Base-by-base conservation (phyloP, 208 protist genomes). In the Endotrypanum monterogeii region DNA sequence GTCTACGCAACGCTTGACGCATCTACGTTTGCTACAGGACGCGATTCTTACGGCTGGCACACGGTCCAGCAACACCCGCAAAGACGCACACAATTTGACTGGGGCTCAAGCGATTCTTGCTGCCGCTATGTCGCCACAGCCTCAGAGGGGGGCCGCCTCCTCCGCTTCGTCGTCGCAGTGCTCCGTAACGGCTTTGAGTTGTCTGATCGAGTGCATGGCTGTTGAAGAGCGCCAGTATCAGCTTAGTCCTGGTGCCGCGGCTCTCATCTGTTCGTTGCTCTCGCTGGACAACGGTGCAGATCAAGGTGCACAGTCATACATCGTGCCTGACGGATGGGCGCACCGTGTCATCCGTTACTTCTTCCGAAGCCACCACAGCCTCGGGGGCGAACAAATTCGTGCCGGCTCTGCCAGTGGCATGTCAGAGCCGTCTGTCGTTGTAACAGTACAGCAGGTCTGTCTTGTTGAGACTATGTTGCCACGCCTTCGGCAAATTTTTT, bases 141-240 rank as follows among this genome's bases (percentile, higher is more conserved):
- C 54, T 54, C 54, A 61, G 48, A 58, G 28, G 30, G 50, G 51
- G 23, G 20, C 46, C n/a, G 11, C 32, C 68, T 56, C 52, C 11
- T 39, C 52, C 37, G n/a, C 30, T 28, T 41, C 60, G 30, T 58
- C 50, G 48, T 56, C 66, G 3, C 6, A 39, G 76, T 73, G 68
- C 57, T 80, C 83, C 20, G 78, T 89, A 20, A 96, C 91, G 14
- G 87, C 87, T 16, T 83, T 94, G 39, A 91, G 79, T 78, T 71
- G 79, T 56, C 54, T 96, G 39, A 82, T 96, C 50, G 91, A 96
- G 78, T 75, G 81, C 55, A 89, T 96, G 84, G 86, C 89, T 28
- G 69, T 76, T 28, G 91, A 88, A 71, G 86, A 88, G 76, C 88
- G 83, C 23, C 84, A 84, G 69, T 84, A 81, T 55, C 57, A 70